These are phyloP conservation scores for Xerocomellus chrysenteron DNA, from an alignment of 768 basidiomycete genomes.

Conservation along the genomic window DNA sequence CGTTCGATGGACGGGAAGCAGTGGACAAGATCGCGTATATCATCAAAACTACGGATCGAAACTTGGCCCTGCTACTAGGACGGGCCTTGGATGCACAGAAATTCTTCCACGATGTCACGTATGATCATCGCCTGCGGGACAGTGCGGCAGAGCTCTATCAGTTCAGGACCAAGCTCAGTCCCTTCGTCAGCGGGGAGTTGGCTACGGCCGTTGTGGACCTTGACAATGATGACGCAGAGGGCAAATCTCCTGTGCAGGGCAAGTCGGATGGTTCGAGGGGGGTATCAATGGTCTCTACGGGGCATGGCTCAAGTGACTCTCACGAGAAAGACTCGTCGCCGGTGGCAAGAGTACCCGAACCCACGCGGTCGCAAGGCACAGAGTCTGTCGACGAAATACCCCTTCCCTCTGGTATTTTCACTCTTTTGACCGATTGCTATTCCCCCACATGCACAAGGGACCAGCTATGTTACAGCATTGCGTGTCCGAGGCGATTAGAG, in stretches of 20 bases:
- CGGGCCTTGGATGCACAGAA: constrained; percentile 96
- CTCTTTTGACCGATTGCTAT: constrained; percentile 94
- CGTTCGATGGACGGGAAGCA: constrained; percentile 96
- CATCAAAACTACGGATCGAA: constrained; percentile 97
- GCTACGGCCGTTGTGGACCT: constrained; percentile 34
- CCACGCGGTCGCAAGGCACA: constrained; percentile 38
- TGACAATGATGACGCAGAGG: constrained; percentile 36
- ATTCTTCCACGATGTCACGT: constrained; percentile 99
- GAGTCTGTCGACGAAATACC: constrained; percentile 59
- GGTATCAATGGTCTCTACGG: constrained; percentile 25
- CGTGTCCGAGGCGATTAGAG: constrained; percentile 90
- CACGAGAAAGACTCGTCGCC: constrained; percentile 36
- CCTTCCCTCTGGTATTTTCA: constrained; percentile 92
- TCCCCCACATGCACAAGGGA: constrained; percentile 96
- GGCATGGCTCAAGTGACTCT: constrained; percentile 36
- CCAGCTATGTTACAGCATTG: constrained; percentile 95
- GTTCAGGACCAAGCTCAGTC: constrained; percentile 82
- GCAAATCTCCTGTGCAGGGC: constrained; percentile 27
- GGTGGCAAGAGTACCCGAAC: constrained; percentile 17
- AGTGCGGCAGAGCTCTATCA: constrained; percentile 89
- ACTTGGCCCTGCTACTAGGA: constrained; percentile 91
- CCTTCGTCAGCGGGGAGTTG: constrained; percentile 80
- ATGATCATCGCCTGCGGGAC: constrained; percentile 93
- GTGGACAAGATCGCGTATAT: constrained; percentile 97
- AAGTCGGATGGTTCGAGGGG: constrained; percentile 21